Base-by-base conservation (phyloP, 2,329 filamentous ascomycete genomes). In the Colletotrichum higginsianum region DNA sequence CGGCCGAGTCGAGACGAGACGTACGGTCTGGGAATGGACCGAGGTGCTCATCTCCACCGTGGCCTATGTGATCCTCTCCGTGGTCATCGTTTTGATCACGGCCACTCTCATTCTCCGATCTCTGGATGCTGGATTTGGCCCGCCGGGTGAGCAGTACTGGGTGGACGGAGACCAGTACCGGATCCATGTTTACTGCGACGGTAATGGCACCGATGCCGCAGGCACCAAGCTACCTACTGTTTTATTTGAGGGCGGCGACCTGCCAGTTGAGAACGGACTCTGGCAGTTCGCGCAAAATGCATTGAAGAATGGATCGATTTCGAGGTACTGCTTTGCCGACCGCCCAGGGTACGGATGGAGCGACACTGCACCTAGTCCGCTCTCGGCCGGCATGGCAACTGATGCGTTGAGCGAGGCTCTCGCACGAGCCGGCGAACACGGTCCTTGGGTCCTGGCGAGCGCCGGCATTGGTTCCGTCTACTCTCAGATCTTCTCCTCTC, bases 301-400 rank as follows among this genome's bases (percentile, higher is more conserved):
- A 1, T 86, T 95, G 74, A 86, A 90, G 74, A 96, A 96, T 77
- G 94, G 94, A 49, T 93, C 92, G 56, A 96, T 99, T 76, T 85
- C 87, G 67, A 91, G 96, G 71, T 98, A 97, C 84, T 99, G 96
- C 86, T 98, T 98, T 82, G 95, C 94, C 79, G 96, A 99, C 80
- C 92, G 96, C 26, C 96, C 96, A 0, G 96, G 96, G 1, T 89
- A 96, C 67, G 96, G 89, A 8, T 98, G 94, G 86, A 91, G 89
- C 57, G 96, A 99, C 82, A 96, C 96, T 66, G 95, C 96, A 0
- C 96, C 96, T 2, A 98, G 95, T 7, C 96, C 96, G 0, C 92
- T 98, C 76, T 97, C 94, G 6, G 96, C 94, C 5, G 95, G 95
- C 53, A 98, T 98, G 89, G 92, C 93, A n/a, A 92, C 94, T 6